Conservation (phyloP, 257 asterid genomes). For the Mitragyna speciosa region DNA sequence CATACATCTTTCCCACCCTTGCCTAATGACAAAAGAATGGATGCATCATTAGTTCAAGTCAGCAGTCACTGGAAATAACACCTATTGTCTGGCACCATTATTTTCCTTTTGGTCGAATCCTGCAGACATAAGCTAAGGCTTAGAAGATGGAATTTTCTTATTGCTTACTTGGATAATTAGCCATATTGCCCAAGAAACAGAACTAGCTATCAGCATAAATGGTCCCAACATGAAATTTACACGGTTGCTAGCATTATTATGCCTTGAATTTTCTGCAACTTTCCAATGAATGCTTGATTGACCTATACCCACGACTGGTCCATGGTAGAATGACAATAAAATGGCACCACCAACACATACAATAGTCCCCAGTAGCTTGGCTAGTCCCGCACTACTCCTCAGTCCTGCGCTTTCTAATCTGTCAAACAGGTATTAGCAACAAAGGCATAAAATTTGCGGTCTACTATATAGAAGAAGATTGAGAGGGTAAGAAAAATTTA, state of each 20-base stretch:
- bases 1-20: slow-evolving; percentile 48
- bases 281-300: slow-evolving; percentile 65
- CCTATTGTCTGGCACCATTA: background rate
- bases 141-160: background rate
- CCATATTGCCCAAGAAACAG: slow-evolving; percentile 83
- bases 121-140: background rate
- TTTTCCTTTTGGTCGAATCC: no score
- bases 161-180: slow-evolving; percentile 63
- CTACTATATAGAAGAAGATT: background rate
- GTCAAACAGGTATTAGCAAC: slow-evolving; percentile 7
- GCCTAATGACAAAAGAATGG: slow-evolving; percentile 40
- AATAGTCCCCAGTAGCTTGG: slow-evolving; percentile 66
- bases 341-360: slow-evolving; percentile 80
- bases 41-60: background rate
- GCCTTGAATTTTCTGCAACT: slow-evolving; percentile 48
- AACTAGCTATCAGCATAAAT: slow-evolving; percentile 61
- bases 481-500: slow-evolving; percentile 17
- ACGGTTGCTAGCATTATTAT: slow-evolving; percentile 36
- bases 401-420: slow-evolving; percentile 67
- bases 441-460: background rate
- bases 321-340: slow-evolving; percentile 67
- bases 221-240: slow-evolving; percentile 58
- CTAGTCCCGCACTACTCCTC: slow-evolving; percentile 61
- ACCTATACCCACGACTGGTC: slow-evolving; percentile 46
- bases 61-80: background rate